Percentiles rank a stretch among this genome's conserved stretches.
Conservation (phyloP, 192 early-diverging fungal species). For the Coemansia sp. region DNA sequence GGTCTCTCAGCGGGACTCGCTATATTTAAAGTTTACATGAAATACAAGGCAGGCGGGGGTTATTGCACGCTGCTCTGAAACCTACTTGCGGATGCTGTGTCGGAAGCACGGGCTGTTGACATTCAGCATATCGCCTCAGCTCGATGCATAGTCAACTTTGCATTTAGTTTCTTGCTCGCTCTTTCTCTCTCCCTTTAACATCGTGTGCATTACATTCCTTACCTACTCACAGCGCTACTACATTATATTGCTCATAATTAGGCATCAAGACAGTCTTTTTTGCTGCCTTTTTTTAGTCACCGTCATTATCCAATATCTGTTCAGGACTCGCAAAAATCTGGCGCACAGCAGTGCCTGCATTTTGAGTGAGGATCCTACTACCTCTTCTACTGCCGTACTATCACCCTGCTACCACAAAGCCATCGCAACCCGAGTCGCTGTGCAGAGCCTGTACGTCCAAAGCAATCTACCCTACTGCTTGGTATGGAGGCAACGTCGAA, state of each 20-base stretch:
- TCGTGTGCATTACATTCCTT: not conserved
- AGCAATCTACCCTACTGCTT: not conserved
- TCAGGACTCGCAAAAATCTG: not conserved
- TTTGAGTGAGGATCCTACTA: not conserved
- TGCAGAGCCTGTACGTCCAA: not conserved
- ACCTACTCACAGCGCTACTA: not conserved
- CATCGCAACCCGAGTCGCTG: not conserved
- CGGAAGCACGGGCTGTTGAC: not conserved
- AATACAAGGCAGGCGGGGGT: not conserved
- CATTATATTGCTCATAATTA: not conserved
- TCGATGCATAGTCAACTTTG: not conserved
- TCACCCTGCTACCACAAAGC: not conserved
- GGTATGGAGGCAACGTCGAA: conserved; percentile 42
- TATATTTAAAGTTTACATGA: not conserved
- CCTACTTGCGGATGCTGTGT: not conserved
- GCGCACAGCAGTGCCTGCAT: not conserved
- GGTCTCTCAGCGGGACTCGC: not conserved
- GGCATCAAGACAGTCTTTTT: not conserved
- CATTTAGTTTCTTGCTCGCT: not conserved
- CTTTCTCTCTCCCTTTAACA: not conserved
- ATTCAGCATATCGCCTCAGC: not conserved
- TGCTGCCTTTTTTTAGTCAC: not conserved
- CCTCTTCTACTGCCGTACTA: not conserved
- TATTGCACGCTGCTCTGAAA: conserved; percentile 11
- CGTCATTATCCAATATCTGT: not conserved